phyloP scores from a whole-genome alignment of 78 protist species.

The Neovahlkampfia damariscottae region DNA sequence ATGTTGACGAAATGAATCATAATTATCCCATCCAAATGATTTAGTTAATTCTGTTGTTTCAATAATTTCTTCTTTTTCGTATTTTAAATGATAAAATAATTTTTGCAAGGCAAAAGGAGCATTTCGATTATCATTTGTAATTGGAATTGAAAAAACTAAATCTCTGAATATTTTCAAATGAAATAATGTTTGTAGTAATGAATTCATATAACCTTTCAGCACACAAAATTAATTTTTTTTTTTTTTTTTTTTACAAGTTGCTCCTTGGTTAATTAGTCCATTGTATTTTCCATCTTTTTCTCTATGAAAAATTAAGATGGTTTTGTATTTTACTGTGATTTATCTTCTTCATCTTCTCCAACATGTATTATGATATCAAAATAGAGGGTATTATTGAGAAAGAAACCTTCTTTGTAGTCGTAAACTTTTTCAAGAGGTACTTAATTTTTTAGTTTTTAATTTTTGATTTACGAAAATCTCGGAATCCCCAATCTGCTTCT shows the following conservation, averaged over 20 bases:
- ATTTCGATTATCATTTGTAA: neutral
- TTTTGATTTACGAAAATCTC: neutral
- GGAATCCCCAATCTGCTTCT: slow-evolving; percentile 43
- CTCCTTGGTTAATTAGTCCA: slow-evolving; percentile 69
- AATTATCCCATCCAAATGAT: slow-evolving; percentile 21
- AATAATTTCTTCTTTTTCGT: slow-evolving; percentile 34
- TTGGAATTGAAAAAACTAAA: neutral
- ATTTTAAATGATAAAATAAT: slow-evolving; percentile 54
- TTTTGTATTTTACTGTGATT: neutral
- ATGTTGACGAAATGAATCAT: slow-evolving; percentile 14
- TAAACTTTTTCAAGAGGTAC: neutral
- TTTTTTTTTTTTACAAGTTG: too few species aligned
- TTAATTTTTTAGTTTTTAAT: neutral
- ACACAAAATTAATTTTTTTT: too few species aligned
- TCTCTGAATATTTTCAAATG: slow-evolving; percentile 37
- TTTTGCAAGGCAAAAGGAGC: slow-evolving; percentile 56
- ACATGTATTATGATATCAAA: neutral
- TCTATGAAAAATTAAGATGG: slow-evolving; percentile 18
- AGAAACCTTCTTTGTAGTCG: neutral
- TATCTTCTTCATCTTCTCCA: neutral
- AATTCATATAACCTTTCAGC: slow-evolving; percentile 77
- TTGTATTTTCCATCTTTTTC: slow-evolving; percentile 42
- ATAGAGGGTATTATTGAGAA: neutral
- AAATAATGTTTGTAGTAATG: slow-evolving; percentile 58
- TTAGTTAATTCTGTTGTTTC: slow-evolving; percentile 46